Percentiles rank a stretch among this genome's conserved stretches.
Conservation (phyloP, 139 green algal genomes). For the Axilococcus clingmanii region DNA sequence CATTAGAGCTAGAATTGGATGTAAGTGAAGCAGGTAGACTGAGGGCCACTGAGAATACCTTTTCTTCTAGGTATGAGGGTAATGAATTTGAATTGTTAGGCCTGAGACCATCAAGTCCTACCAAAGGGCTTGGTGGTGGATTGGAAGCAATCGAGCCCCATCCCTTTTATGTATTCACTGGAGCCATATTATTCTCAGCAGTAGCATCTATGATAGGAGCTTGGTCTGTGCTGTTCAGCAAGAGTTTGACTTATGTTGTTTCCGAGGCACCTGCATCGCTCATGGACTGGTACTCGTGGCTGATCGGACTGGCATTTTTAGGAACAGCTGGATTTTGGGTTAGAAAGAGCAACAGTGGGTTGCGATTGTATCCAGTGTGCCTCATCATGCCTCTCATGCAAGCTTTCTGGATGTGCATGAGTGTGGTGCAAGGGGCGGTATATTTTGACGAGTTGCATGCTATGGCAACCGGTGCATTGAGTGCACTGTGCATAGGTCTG, state of each 20-base stretch:
- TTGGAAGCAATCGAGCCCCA: constrained; percentile 11
- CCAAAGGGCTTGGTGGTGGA: constrained; percentile 1
- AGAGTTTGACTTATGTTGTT: constrained; percentile 38
- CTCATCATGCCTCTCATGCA: constrained; percentile 47
- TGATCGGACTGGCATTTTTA: constrained; percentile 29
- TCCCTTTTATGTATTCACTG: constrained; percentile 19
- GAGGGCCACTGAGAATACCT: background rate
- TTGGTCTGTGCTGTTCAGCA: constrained; percentile 40
- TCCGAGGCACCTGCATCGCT: constrained; percentile 20
- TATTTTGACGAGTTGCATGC: constrained; percentile 39
- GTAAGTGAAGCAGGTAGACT: background rate
- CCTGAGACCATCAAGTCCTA: too few relatives aligned
- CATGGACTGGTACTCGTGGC: constrained; percentile 33
- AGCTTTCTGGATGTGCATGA: constrained; percentile 45
- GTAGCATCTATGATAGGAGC: constrained; percentile 33
- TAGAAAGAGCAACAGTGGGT: constrained; percentile 22
- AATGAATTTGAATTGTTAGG: background rate
- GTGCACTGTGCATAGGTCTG: constrained; percentile 16
- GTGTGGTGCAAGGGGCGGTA: constrained; percentile 33
- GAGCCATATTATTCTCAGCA: constrained; percentile 38
- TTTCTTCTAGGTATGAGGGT: background rate
- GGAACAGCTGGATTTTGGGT: constrained; percentile 36
- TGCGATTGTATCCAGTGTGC: constrained; percentile 29
- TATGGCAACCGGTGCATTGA: constrained; percentile 10
- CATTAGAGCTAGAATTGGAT: background rate